Percentiles rank a stretch among this genome's conserved stretches.
Conservation (phyloP, 495 filamentous ascomycete species). For the Cryomyces antarcticus region DNA sequence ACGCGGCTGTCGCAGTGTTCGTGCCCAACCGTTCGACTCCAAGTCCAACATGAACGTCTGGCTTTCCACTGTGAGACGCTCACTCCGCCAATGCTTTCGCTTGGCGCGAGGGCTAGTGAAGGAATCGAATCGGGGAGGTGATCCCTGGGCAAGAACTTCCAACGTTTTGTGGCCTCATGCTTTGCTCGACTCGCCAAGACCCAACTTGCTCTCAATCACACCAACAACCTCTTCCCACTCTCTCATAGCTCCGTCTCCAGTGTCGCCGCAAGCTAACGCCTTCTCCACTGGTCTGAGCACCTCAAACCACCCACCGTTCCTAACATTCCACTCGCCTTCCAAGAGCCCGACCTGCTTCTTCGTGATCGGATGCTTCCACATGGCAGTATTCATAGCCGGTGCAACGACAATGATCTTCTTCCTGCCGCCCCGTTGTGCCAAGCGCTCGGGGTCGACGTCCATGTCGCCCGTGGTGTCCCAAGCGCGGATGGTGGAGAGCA, state of each 20-base stretch:
- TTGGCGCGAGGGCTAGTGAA: too few species aligned
- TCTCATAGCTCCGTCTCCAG: slow-evolving; percentile 56
- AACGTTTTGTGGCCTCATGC: too few species aligned
- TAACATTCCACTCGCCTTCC: slow-evolving; percentile 49
- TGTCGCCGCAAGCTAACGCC: slow-evolving; percentile 62
- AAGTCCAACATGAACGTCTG: too few species aligned
- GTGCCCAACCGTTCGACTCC: too few species aligned
- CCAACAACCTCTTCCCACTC: slow-evolving; percentile 53
- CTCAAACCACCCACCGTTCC: slow-evolving; percentile 46
- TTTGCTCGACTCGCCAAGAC: too few species aligned
- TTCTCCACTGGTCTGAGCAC: slow-evolving; percentile 52
- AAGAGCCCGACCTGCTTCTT: slow-evolving; percentile 44
- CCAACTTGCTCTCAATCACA: slow-evolving; percentile 25
- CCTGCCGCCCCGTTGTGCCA: slow-evolving; percentile 2
- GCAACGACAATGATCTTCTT: slow-evolving; percentile 41
- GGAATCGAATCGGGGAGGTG: too few species aligned
- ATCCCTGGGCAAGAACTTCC: too few species aligned
- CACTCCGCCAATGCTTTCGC: too few species aligned
- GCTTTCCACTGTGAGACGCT: too few species aligned
- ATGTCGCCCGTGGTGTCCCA: slow-evolving; percentile 61
- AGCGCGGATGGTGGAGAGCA: slow-evolving; percentile 57
- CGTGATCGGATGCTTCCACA: slow-evolving; percentile 78
- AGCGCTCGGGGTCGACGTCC: slow-evolving; percentile 16
- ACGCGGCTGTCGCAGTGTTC: too few species aligned
- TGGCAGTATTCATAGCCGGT: slow-evolving; percentile 76